Evolutionary conservation across 2,329 filamentous ascomycete genomes (phyloP).

Genomic region (Ambrosiella beaveri): DNA sequence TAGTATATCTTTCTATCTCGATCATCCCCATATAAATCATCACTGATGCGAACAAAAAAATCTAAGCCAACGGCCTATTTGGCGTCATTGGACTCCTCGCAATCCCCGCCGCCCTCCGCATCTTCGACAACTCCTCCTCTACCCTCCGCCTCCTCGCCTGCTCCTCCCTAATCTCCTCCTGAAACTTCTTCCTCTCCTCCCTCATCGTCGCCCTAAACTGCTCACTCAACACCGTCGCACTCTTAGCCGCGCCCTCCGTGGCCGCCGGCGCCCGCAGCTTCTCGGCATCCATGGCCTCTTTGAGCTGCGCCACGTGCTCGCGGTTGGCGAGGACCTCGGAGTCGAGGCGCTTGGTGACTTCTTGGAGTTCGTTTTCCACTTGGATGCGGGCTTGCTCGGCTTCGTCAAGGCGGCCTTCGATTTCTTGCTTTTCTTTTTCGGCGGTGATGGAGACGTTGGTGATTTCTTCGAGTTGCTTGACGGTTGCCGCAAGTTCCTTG

Average conservation of each 20-base stretch:
- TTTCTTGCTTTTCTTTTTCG: conserved; percentile 32
- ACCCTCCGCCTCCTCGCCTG: conserved; percentile 29
- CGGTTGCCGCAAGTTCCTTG: conserved; percentile 31
- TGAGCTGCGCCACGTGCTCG: conserved; percentile 24
- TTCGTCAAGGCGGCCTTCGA: conserved; percentile 27
- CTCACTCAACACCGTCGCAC: conserved; percentile 36
- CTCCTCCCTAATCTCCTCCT: conserved; percentile 36
- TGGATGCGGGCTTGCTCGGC: conserved; percentile 20
- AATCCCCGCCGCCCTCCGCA: conserved; percentile 22
- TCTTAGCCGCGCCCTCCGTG: conserved; percentile 21
- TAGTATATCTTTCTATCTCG: not conserved
- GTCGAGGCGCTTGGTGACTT: conserved; percentile 24
- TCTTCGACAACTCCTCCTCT: conserved; percentile 33
- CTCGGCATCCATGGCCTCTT: conserved; percentile 35
- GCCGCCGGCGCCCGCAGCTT: conserved; percentile 24
- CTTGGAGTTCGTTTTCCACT: conserved; percentile 24
- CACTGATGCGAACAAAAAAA: not conserved
- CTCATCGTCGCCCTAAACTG: conserved; percentile 39
- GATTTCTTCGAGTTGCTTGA: conserved; percentile 35
- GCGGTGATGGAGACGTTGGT: conserved; percentile 33
- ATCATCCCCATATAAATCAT: not conserved
- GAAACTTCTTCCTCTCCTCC: conserved; percentile 39
- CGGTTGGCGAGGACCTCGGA: conserved; percentile 23
- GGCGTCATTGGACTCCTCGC: conserved; percentile 27
- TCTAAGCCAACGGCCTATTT: conserved; percentile 7